phyloP scores from a whole-genome alignment of 2,329 filamentous ascomycete species.

The Pyricularia grisea region DNA sequence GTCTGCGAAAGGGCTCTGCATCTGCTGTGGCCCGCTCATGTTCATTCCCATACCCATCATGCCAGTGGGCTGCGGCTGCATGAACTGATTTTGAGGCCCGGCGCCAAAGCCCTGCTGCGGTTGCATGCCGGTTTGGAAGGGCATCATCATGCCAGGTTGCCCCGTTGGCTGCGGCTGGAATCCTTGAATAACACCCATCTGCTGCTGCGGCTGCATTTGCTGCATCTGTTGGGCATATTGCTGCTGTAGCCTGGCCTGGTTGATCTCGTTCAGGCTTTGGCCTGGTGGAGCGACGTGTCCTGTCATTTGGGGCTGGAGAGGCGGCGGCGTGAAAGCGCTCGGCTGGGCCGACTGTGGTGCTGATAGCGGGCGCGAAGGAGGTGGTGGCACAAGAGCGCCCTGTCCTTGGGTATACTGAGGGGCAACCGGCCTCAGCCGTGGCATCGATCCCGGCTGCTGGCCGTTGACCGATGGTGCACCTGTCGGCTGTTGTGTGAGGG shows the following conservation, averaged over 20 bases:
- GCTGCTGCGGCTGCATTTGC: conserved; percentile 29
- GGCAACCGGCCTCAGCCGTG: conserved; percentile 61
- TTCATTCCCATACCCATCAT: conserved; percentile 25
- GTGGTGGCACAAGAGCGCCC: conserved; percentile 62
- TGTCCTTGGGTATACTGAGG: conserved; percentile 53
- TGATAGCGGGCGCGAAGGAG: conserved; percentile 71
- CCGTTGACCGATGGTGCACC: conserved; percentile 30
- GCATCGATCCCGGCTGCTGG: conserved; percentile 28
- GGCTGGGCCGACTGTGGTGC: conserved; percentile 75
- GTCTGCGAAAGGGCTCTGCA: conserved; percentile 29
- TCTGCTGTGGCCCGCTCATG: conserved; percentile 19
- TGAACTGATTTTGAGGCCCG: conserved; percentile 8
- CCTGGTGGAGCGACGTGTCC: conserved; percentile 67
- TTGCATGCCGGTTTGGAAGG: conserved; percentile 32
- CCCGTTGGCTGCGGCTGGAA: conserved; percentile 24
- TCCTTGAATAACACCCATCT: conserved; percentile 16
- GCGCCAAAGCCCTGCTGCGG: conserved; percentile 4
- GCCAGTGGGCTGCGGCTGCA: conserved; percentile 25
- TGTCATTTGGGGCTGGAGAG: conserved; percentile 78
- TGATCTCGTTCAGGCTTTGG: conserved; percentile 67
- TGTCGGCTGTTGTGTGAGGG: conserved; percentile 35
- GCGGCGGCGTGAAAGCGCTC: conserved; percentile 62
- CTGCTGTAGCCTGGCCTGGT: conserved; percentile 55
- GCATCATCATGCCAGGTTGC: conserved; percentile 29
- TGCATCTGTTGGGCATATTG: conserved; percentile 42